A percentile compares a stretch with the other conserved stretches of the same genome.
phyloP scores from a whole-genome alignment of 768 basidiomycete species.

The Xerocomus potaroensis region DNA sequence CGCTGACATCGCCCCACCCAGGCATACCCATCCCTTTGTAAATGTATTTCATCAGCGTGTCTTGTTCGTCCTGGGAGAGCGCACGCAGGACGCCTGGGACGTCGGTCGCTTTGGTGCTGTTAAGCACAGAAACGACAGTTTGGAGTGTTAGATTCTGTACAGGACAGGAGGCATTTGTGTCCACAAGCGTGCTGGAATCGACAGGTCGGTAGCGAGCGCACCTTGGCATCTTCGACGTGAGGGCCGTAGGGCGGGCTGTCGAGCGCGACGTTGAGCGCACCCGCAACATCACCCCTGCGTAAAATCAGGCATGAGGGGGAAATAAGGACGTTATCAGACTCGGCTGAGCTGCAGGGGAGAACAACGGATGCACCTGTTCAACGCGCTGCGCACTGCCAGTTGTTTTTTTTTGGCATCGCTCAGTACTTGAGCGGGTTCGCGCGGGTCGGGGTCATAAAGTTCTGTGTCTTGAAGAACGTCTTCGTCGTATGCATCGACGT shows the following conservation, averaged over 20 bases:
- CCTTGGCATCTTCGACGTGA: slow-evolving; percentile 88
- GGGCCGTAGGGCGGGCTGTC: slow-evolving; percentile 87
- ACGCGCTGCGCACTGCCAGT: slow-evolving; percentile 60
- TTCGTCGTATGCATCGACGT: slow-evolving; percentile 92
- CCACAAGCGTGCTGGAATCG: slow-evolving; percentile 7
- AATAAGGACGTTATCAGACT: neutral
- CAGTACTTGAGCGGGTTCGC: slow-evolving; percentile 68
- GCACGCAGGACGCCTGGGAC: slow-evolving; percentile 71
- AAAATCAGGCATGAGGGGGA: no score
- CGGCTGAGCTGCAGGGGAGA: neutral
- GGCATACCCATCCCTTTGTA: slow-evolving; percentile 91
- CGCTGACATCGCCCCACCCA: slow-evolving; percentile 58
- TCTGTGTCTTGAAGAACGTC: slow-evolving; percentile 82
- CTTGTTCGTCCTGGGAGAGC: slow-evolving; percentile 72
- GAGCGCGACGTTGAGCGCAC: slow-evolving; percentile 67
- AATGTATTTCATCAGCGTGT: slow-evolving; percentile 94
- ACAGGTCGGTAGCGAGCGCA: slow-evolving; percentile 21
- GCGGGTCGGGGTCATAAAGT: slow-evolving; percentile 81
- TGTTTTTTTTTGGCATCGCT: slow-evolving; percentile 76
- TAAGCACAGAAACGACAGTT: slow-evolving; percentile 82
- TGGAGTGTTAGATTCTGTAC: slow-evolving; percentile 71
- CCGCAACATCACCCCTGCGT: slow-evolving; percentile 69
- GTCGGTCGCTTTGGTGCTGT: slow-evolving; percentile 89
- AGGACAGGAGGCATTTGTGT: neutral
- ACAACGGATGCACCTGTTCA: slow-evolving; percentile 60